Conservation (phyloP, 768 basidiomycete genomes). For the Sarcomyxa edulis region DNA sequence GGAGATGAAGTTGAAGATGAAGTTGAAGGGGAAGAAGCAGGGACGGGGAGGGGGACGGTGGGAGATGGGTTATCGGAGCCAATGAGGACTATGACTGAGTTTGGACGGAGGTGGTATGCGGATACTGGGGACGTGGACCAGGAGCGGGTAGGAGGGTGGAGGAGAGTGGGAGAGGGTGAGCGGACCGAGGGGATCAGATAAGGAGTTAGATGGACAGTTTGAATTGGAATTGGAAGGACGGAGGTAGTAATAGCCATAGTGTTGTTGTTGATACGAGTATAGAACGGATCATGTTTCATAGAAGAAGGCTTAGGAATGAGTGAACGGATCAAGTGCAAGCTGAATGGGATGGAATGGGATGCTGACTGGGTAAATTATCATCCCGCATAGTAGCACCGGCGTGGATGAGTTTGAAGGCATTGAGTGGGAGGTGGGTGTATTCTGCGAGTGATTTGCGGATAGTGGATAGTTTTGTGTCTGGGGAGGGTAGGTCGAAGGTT, state of each 20-base stretch:
- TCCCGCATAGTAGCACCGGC: conserved; percentile 91
- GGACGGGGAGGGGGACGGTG: conserved; percentile 16
- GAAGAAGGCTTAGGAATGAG: too few relatives aligned
- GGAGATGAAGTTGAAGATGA: too few relatives aligned
- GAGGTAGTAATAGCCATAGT: too few relatives aligned
- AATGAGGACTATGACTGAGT: conserved; percentile 69
- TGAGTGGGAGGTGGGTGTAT: conserved; percentile 64
- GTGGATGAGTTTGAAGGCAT: conserved; percentile 83
- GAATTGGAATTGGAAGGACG: too few relatives aligned
- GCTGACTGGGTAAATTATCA: conserved; percentile 60
- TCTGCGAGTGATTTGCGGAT: conserved; percentile 63
- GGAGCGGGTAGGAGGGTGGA: conserved; percentile 1
- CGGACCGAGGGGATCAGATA: too few relatives aligned
- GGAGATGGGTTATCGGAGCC: conserved; percentile 32
- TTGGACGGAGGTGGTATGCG: conserved; percentile 64
- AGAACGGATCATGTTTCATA: too few relatives aligned
- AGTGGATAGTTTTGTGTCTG: conserved; percentile 48
- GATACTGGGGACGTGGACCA: conserved; percentile 50
- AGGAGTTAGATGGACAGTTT: too few relatives aligned
- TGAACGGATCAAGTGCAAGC: too few relatives aligned
- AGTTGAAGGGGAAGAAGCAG: too few relatives aligned
- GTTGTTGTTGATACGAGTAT: too few relatives aligned
- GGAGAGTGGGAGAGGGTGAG: too few relatives aligned
- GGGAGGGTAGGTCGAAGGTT: conserved; percentile 48
- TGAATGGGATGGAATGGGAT: too few relatives aligned